phyloP scores from a whole-genome alignment of 2,329 filamentous ascomycete genomes.

The Hymenoscyphus infarciens region DNA sequence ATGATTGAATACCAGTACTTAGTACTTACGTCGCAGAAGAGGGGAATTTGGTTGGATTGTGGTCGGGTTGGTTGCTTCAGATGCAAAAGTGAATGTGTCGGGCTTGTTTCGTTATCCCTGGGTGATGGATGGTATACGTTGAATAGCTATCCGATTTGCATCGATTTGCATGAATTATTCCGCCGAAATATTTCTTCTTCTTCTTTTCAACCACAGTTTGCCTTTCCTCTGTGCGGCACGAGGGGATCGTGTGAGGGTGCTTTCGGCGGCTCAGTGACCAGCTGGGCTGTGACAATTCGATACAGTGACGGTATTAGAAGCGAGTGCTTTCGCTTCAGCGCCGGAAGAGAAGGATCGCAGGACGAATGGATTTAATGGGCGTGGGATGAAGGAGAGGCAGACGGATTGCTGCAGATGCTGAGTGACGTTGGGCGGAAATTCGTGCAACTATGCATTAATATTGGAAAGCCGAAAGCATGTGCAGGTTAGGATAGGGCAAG shows the following conservation, averaged over 20 bases:
- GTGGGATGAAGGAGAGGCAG: slow-evolving; percentile 17
- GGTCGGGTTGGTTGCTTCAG: slow-evolving; percentile 22
- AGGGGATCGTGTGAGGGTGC: not conserved
- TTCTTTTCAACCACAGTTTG: not conserved
- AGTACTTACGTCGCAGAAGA: slow-evolving; percentile 11
- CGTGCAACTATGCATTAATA: slow-evolving; percentile 22
- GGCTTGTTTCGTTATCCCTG: slow-evolving; percentile 21
- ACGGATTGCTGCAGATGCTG: slow-evolving; percentile 25
- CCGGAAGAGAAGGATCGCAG: slow-evolving; percentile 8
- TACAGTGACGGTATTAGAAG: slow-evolving; percentile 14
- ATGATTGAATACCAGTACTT: slow-evolving; percentile 12
- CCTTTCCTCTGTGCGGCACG: not conserved
- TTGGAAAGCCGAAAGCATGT: slow-evolving; percentile 5
- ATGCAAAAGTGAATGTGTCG: slow-evolving; percentile 22
- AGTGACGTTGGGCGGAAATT: slow-evolving; percentile 18
- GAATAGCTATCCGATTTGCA: not conserved
- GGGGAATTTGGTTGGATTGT: slow-evolving; percentile 11
- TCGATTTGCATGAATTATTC: slow-evolving; percentile 9
- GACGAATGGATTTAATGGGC: slow-evolving; percentile 14
- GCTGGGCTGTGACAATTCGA: slow-evolving; percentile 6
- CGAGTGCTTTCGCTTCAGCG: slow-evolving; percentile 6
- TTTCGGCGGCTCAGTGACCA: slow-evolving; percentile 6
- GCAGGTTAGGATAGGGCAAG: not conserved
- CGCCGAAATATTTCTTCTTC: not conserved
- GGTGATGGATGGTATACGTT: slow-evolving; percentile 5